Evolutionary conservation across 495 filamentous ascomycete genomes (phyloP), one percentile per base, ranked within the genome.

Genomic region (Podospora appendiculata): DNA sequence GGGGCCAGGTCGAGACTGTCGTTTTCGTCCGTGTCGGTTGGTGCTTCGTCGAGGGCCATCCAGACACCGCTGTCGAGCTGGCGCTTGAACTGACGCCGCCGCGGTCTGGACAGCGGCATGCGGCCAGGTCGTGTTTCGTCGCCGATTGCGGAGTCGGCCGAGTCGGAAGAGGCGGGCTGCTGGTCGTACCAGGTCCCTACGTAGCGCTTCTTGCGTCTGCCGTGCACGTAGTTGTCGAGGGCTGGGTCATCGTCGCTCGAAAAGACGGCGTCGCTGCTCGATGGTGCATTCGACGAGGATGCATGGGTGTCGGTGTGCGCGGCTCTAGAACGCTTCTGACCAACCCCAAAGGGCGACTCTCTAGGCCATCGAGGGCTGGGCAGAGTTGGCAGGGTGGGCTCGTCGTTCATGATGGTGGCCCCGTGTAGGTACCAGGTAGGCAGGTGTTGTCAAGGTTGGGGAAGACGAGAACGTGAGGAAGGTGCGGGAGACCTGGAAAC

Each of bases 61-160:
- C 81, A 91, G n/a, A 92, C 82, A 49, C 86, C 88, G 68, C 86
- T 90, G 63, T 94, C 89, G n/a, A 81, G 68, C 57, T 85, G 74
- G 32, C 87, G 71, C 62, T 76, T 75, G 33, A 89, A 78, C 6
- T 73, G 70, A 41, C 82, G 66, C 63, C 81, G 83, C 33, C 70
- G 65, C 4, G 53, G 52, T 53, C 79, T 79, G 17, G 65, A 57
- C 53, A 69, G 57, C 18, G 58, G 63, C n/a, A 25, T 25, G 25
- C 13, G 36, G 36, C 34, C 11, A 6, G 49, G 52, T 2, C 52
- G 56, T 33, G 32, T 51, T 6, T 69, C 51, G 11, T 58, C 61
- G 35, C 74, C 71, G 45, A 67, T 42, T 10, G 66, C 70, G 11
- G 55, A 57, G 36, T 57, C 55, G 8, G 62, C 55, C 25, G 70